Evolutionary conservation across 148 eudicot species (phyloP).

Genomic region (Cornus suecica): DNA sequence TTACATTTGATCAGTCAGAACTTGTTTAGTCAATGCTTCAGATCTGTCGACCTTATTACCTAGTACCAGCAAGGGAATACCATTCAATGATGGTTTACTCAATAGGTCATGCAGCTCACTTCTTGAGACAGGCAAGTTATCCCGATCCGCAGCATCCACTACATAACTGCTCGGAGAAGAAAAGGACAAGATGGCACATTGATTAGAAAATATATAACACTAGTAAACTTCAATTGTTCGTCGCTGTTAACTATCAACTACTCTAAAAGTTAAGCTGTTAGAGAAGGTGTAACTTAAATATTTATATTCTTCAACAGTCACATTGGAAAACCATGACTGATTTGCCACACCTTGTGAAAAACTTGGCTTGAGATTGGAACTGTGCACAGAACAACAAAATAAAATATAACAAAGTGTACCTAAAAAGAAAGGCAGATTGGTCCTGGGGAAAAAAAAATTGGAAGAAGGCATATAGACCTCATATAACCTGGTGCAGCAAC

Average conservation of each 20-base stretch:
- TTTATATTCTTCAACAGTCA: no score
- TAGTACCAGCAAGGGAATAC: conserved; percentile 51
- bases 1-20: conserved; percentile 42
- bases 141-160: conserved; percentile 54
- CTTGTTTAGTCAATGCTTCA: conserved; percentile 45
- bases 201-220: background rate
- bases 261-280: no score
- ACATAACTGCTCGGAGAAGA: conserved; percentile 31
- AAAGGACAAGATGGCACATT: background rate
- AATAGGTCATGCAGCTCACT: conserved; percentile 51
- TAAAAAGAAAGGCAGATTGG: no score
- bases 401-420: background rate
- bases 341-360: background rate
- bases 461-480: background rate
- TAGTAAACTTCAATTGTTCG: no score
- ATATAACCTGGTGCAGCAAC: background rate
- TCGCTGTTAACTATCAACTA: no score
- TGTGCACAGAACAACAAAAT: background rate
- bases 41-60: conserved; percentile 49
- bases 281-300: no score
- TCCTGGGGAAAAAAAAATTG: background rate
- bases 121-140: conserved; percentile 36
- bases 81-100: conserved; percentile 39
- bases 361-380: background rate
- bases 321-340: background rate